phyloP scores from a whole-genome alignment of 805 yeast genomes.

The Tetrapisispora fleetii region DNA sequence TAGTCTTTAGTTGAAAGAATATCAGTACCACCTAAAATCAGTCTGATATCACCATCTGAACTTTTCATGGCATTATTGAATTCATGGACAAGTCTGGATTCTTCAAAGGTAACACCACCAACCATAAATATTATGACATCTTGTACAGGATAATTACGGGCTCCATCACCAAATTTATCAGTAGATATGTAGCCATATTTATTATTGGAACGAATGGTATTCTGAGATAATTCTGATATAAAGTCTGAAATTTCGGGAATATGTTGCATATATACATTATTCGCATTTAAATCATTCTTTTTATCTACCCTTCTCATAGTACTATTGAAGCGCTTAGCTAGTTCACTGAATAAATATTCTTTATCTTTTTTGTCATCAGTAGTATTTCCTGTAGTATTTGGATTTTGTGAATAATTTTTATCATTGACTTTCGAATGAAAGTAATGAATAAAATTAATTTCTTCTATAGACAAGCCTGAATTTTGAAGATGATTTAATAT shows the following conservation, averaged over 20 bases:
- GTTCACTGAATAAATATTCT: constrained; percentile 26
- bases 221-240: constrained; percentile 29
- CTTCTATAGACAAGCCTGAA: constrained; percentile 29
- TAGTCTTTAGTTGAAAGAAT: constrained; percentile 38
- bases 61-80: constrained; percentile 41
- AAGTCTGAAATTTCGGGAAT: constrained; percentile 50
- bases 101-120: constrained; percentile 92
- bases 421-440: constrained; percentile 28
- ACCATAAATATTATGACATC: constrained; percentile 64
- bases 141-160: constrained; percentile 32
- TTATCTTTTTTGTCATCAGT: constrained; percentile 8
- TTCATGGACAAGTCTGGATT: constrained; percentile 71
- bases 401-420: neutral
- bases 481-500: constrained; percentile 33
- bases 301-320: constrained; percentile 26
- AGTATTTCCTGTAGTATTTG: neutral
- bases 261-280: constrained; percentile 86
- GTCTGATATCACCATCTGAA: constrained; percentile 41
- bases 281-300: constrained; percentile 32
- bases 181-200: constrained; percentile 21
- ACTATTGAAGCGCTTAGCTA: constrained; percentile 27
- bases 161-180: neutral
- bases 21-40: constrained; percentile 77
- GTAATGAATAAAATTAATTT: constrained; percentile 36
- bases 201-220: constrained; percentile 32